Conservation (phyloP, 768 basidiomycete genomes). For the Boletus coccyginus region DNA sequence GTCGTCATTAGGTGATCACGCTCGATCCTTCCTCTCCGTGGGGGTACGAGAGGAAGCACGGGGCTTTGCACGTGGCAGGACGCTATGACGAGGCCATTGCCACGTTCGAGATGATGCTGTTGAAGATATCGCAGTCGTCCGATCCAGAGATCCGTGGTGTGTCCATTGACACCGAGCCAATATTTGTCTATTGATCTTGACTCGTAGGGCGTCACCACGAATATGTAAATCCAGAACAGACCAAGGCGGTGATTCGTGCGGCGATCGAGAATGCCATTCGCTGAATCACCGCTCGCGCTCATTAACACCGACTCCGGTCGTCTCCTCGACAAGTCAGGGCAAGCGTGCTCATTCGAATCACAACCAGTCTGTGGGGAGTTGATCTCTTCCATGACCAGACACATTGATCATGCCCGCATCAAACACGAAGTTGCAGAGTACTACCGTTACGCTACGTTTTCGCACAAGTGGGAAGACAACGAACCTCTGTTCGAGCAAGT, state of each 20-base stretch:
- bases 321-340: background rate
- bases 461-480: background rate
- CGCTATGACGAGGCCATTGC: background rate
- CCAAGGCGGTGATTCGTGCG: background rate
- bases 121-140: background rate
- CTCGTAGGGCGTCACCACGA: background rate
- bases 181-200: background rate
- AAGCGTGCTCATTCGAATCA: conserved; percentile 2
- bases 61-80: background rate
- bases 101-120: conserved; percentile 2
- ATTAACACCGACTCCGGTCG: conserved; percentile 2
- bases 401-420: background rate
- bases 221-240: background rate
- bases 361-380: background rate
- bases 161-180: background rate
- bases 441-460: background rate
- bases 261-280: background rate
- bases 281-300: conserved; percentile 3
- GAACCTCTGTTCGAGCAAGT: background rate
- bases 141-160: background rate
- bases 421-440: background rate
- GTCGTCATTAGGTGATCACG: background rate
- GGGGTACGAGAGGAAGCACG: background rate
- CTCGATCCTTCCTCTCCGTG: background rate
- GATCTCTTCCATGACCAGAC: conserved; percentile 3